phyloP scores from a whole-genome alignment of 371 early-diverging fungal genomes.

The Syncephalastrum monosporum region DNA sequence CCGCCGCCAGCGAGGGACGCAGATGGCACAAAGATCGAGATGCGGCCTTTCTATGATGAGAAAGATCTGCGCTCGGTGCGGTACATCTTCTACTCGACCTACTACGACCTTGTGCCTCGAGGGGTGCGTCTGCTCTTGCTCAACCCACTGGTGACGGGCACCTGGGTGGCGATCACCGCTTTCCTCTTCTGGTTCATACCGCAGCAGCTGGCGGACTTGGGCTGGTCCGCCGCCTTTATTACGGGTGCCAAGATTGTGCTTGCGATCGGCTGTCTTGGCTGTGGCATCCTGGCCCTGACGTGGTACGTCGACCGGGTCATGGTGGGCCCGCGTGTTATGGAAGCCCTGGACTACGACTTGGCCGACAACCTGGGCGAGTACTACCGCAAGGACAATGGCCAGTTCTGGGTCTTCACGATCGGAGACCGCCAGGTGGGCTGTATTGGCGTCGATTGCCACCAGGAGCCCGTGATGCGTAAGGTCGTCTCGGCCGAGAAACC shows the following conservation, averaged over 20 bases:
- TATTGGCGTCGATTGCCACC: slow-evolving; percentile 40
- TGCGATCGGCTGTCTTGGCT: slow-evolving; percentile 22
- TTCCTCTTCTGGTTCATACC: slow-evolving; percentile 18
- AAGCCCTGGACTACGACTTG: slow-evolving; percentile 42
- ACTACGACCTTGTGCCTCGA: slow-evolving; percentile 38
- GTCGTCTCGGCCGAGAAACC: neutral
- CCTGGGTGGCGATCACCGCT: slow-evolving; percentile 25
- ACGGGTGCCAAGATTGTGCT: slow-evolving; percentile 17
- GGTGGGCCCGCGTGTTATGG: slow-evolving; percentile 26
- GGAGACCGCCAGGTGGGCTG: slow-evolving; percentile 43
- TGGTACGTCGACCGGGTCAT: slow-evolving; percentile 42
- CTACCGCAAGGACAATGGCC: slow-evolving; percentile 34
- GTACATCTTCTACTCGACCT: slow-evolving; percentile 43
- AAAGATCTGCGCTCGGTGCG: slow-evolving; percentile 44
- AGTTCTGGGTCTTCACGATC: slow-evolving; percentile 51
- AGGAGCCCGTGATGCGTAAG: slow-evolving; percentile 13
- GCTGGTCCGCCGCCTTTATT: slow-evolving; percentile 16
- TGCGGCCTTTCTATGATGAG: slow-evolving; percentile 42
- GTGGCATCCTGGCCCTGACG: slow-evolving; percentile 24
- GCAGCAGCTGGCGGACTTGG: slow-evolving; percentile 8
- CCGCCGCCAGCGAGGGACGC: slow-evolving; percentile 13
- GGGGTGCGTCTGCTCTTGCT: slow-evolving; percentile 29
- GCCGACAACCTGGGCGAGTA: slow-evolving; percentile 36
- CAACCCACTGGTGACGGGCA: slow-evolving; percentile 23
- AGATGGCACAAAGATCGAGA: slow-evolving; percentile 24